phyloP scores from a whole-genome alignment of 75 land plant genomes.

The Ceratopteris richardii region DNA sequence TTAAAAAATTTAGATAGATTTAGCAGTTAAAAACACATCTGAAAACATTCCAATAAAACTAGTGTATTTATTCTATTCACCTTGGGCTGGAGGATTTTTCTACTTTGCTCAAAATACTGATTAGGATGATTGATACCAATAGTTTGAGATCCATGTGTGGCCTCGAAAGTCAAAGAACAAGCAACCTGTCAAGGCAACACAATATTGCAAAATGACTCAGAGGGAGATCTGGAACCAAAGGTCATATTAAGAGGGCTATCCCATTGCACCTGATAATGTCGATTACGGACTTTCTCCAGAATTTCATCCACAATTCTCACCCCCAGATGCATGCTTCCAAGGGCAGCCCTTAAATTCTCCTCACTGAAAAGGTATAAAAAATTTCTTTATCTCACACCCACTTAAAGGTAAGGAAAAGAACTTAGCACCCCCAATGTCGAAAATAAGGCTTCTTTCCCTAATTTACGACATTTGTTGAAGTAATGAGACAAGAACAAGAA shows the following conservation, averaged over 20 bases:
- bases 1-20: no score
- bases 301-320: constrained; percentile 50
- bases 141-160: constrained; percentile 69
- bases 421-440: no score
- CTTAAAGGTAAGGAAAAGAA: not conserved
- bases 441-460: no score
- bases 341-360: constrained; percentile 77
- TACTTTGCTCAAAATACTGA: constrained; percentile 78
- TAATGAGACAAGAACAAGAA: no score
- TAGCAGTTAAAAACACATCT: no score
- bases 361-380: constrained; percentile 32
- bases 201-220: no score
- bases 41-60: no score
- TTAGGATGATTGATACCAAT: constrained; percentile 93
- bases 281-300: constrained; percentile 64
- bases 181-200: constrained; percentile 49
- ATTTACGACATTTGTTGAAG: no score
- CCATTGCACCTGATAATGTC: constrained; percentile 64
- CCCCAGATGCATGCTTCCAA: constrained; percentile 54
- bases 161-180: constrained; percentile 84
- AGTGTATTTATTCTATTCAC: no score
- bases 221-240: not conserved
- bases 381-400: not conserved
- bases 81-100: constrained; percentile 51
- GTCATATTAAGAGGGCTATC: constrained; percentile 1